phyloP scores from a whole-genome alignment of 2,329 filamentous ascomycete species.

The Aspergillaceae sp. region DNA sequence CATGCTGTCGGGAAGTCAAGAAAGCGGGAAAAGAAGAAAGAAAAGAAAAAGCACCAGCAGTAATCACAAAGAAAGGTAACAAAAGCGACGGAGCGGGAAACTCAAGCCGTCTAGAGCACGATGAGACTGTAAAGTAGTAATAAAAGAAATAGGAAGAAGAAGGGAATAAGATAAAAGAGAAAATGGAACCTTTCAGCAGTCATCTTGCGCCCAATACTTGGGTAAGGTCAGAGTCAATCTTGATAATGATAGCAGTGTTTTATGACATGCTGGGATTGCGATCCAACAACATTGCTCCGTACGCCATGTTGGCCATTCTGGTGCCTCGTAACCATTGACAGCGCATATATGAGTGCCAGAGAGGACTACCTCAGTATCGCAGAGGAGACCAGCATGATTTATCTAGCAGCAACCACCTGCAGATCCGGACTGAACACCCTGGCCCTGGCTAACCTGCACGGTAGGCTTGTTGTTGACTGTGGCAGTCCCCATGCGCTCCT shows the following conservation, averaged over 20 bases:
- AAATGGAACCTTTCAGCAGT: conserved; percentile 7
- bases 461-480: conserved; percentile 97
- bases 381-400: conserved; percentile 7
- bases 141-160: conserved; percentile 7
- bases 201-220: conserved; percentile 4
- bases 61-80: conserved; percentile 21
- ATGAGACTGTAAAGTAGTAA: conserved; percentile 8
- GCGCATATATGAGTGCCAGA: conserved; percentile 6
- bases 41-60: conserved; percentile 16
- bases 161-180: conserved; percentile 7
- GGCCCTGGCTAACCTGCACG: conserved; percentile 89
- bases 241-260: not conserved
- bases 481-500: conserved; percentile 98
- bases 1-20: conserved; percentile 11
- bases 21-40: conserved; percentile 10
- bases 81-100: conserved; percentile 10
- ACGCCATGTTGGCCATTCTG: too few species aligned
- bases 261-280: conserved; percentile 6
- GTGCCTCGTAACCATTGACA: too few species aligned
- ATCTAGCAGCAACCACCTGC: conserved; percentile 84
- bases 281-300: not conserved
- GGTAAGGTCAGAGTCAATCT: conserved; percentile 1
- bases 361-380: conserved; percentile 18
- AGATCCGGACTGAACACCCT: conserved; percentile 81
- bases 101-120: conserved; percentile 27